Conservation (phyloP, 805 yeast species). For the Nakazawaea peltata region DNA sequence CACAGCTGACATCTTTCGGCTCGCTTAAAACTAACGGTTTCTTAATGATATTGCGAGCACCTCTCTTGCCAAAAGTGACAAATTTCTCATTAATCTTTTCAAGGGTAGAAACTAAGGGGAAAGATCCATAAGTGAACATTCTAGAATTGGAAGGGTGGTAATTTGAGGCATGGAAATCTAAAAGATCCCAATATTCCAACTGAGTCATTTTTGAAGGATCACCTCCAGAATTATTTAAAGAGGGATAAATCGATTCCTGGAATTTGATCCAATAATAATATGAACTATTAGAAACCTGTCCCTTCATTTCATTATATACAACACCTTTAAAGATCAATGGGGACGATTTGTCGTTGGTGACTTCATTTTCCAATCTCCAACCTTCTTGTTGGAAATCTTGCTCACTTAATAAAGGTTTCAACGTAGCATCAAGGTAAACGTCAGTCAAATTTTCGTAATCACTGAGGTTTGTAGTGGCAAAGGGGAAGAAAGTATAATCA, state of each 20-base stretch:
- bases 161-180: constrained; percentile 63
- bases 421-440: constrained; percentile 82
- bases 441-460: constrained; percentile 81
- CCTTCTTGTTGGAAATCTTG: constrained; percentile 94
- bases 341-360: constrained; percentile 44
- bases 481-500: constrained; percentile 93
- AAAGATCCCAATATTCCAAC: constrained; percentile 64
- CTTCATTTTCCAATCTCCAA: constrained; percentile 85
- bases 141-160: constrained; percentile 89
- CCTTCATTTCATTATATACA: constrained; percentile 97
- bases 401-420: constrained; percentile 68
- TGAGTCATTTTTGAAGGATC: constrained; percentile 79
- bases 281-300: constrained; percentile 84
- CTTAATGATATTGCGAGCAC: constrained; percentile 21
- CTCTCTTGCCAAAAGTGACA: constrained; percentile 43
- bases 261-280: constrained; percentile 80
- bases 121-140: constrained; percentile 82
- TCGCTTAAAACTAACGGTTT: constrained; percentile 39
- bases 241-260: constrained; percentile 77
- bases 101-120: constrained; percentile 57
- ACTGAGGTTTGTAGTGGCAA: constrained; percentile 81
- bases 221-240: constrained; percentile 88
- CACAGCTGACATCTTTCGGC: constrained; percentile 25
- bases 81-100: constrained; percentile 45
- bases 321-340: constrained; percentile 86